A percentile compares a stretch with the other conserved stretches of the same genome.
Conservation (phyloP, 2,329 filamentous ascomycete species). For the Microsporum ferrugineum region DNA sequence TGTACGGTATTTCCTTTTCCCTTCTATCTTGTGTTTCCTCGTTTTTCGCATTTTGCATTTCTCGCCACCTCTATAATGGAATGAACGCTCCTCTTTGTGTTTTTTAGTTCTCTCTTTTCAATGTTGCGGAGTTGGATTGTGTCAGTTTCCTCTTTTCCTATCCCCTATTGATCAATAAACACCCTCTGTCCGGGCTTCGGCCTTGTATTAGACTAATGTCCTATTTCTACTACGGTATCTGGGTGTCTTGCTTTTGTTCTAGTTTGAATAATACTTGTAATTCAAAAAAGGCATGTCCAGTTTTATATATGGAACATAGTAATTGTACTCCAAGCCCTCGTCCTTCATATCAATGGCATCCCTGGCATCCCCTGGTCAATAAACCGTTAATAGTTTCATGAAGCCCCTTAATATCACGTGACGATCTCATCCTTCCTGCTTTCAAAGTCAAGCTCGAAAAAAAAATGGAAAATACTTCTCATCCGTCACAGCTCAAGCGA, state of each 20-base stretch:
- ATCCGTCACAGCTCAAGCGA: neutral
- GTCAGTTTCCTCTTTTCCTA: neutral
- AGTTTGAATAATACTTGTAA: neutral
- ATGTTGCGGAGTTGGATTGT: slow-evolving; percentile 3
- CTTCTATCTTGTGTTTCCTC: neutral
- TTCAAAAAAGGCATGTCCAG: neutral
- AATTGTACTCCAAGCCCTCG: too few species aligned
- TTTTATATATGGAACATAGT: too few species aligned
- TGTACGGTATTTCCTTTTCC: slow-evolving; percentile 3
- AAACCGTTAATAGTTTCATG: neutral
- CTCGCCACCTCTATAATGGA: neutral
- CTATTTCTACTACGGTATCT: neutral
- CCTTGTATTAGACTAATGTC: slow-evolving; percentile 2
- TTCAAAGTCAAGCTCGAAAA: neutral
- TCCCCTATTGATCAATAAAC: neutral
- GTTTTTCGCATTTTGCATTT: neutral
- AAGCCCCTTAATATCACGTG: neutral
- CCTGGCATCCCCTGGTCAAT: too few species aligned
- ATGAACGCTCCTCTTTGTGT: neutral
- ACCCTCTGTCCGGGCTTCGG: neutral
- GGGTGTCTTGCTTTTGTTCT: neutral
- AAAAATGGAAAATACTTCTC: neutral
- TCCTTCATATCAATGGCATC: too few species aligned
- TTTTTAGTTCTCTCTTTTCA: neutral
- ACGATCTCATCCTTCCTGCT: neutral